Evolutionary conservation across 805 yeast species (phyloP), one percentile per base, ranked within the genome.

Genomic region (Myxozyma monticola): DNA sequence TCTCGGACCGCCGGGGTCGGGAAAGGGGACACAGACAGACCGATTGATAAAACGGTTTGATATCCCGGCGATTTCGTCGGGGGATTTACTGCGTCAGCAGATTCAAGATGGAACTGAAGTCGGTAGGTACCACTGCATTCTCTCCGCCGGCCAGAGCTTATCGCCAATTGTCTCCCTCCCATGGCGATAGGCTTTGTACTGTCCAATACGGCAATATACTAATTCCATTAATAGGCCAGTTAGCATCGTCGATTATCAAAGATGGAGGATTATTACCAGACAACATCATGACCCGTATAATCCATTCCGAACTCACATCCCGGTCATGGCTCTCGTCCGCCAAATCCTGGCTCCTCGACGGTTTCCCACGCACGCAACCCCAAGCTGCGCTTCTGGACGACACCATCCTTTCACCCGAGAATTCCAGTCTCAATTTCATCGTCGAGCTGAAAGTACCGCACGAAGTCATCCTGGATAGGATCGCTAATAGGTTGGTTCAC

Each of bases 1-100:
- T 7, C 70, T 91, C 22, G 97, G 97, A 2, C 96, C 97, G 0
- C 98, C 98, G 0, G 98, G 98, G 0, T 77, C 96, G 0, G 98
- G 98, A 0, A 90, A 90, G 65, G 97, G 97, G 1, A 90, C 98
- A 0, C 86, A 85, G 59, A 85, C 96, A 0, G 69, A 84, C 1
- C 75, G 82, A 51, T 71, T 90, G 3, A 65, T 84, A 51, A 76
- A 77, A 44, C 68, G 71, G 35, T 75, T 84, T 1, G 60, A 64
- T 3, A 67, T 90, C 20, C 65, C 74, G 12, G 71, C 91, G 0
- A 68, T 91, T 7, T 82, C 96, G 1, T 84, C 95, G 0, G 98
- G 98, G 1, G 96, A 90, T 68, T 69, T 88, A 4, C 70, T 90
- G 37, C 76, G 98, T 55, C 68, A 70, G 33, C 85, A 89, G 61